Conservation (phyloP, 106 monocot species). For the Dioscorea dumetorum region DNA sequence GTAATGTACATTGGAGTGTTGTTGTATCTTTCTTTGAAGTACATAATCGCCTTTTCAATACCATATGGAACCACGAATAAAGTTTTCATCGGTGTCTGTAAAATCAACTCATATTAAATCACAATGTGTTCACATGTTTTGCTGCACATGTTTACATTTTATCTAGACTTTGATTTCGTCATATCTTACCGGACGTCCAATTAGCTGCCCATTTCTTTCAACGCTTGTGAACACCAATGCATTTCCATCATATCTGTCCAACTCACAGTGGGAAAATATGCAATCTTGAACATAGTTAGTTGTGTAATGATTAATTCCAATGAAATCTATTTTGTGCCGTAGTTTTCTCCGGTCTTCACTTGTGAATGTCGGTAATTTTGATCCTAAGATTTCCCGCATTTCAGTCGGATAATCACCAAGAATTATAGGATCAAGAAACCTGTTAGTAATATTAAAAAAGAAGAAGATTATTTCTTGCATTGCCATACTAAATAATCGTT, state of each 20-base stretch:
- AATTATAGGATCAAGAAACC: conserved; percentile 47
- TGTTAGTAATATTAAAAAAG: background rate
- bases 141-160: background rate
- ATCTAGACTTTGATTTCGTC: background rate
- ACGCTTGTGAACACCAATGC: conserved; percentile 11
- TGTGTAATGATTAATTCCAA: conserved; percentile 54
- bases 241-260: conserved; percentile 2
- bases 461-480: background rate
- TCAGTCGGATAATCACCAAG: conserved; percentile 39
- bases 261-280: conserved; percentile 29
- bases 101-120: background rate
- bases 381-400: conserved; percentile 29
- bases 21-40: conserved; percentile 48
- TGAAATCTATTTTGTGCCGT: conserved; percentile 41
- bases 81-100: conserved; percentile 25
- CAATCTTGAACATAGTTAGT: conserved; percentile 44
- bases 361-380: conserved; percentile 35
- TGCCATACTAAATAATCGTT: background rate
- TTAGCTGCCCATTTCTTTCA: conserved; percentile 15
- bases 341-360: conserved; percentile 20
- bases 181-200: conserved; percentile 25
- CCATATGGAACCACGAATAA: conserved; percentile 40
- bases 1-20: conserved; percentile 54
- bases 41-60: conserved; percentile 43
- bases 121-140: background rate